Evolutionary conservation across 1,284 basidiomycete genomes (phyloP), one percentile per base, ranked within the genome.

Genomic region (Ceratobasidium sp.): DNA sequence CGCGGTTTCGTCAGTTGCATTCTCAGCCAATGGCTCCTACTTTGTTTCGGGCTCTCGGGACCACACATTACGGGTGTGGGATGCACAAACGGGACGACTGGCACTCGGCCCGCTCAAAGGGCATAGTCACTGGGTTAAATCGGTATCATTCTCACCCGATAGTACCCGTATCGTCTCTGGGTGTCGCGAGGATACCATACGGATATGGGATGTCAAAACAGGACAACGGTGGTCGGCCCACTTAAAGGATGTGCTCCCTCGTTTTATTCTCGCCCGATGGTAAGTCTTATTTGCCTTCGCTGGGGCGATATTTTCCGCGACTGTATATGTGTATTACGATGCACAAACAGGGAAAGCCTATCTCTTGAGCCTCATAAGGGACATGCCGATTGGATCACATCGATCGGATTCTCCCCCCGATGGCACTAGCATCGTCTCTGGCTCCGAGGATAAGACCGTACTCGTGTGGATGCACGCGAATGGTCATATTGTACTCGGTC

Each of bases 241-340:
- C n/a, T n/a, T n/a, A n/a, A n/a, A n/a, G n/a, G n/a, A n/a, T n/a
- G n/a, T n/a, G n/a, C n/a, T n/a, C n/a, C n/a, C n/a, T n/a, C n/a
- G n/a, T n/a, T n/a, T n/a, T n/a, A n/a, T n/a, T n/a, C n/a, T n/a
- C n/a, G n/a, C n/a, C n/a, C n/a, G n/a, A n/a, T n/a, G n/a, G n/a
- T n/a, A n/a, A n/a, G n/a, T n/a, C n/a, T n/a, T n/a, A n/a, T n/a
- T n/a, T n/a, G n/a, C n/a, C n/a, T n/a, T n/a, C n/a, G n/a, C n/a
- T n/a, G n/a, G n/a, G n/a, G n/a, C n/a, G n/a, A n/a, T n/a, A n/a
- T n/a, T n/a, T n/a, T n/a, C n/a, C n/a, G n/a, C n/a, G n/a, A n/a
- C n/a, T n/a, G n/a, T n/a, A n/a, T 42, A 55, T 7, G 7, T 69
- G 13, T 69, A n/a, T n/a, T n/a, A 55, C 55, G 49, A 64, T 53